A percentile compares a stretch with the other conserved stretches of the same genome.
Conservation (phyloP, 2,329 filamentous ascomycete genomes). For the Pseudopyrenochaeta lycopersici region DNA sequence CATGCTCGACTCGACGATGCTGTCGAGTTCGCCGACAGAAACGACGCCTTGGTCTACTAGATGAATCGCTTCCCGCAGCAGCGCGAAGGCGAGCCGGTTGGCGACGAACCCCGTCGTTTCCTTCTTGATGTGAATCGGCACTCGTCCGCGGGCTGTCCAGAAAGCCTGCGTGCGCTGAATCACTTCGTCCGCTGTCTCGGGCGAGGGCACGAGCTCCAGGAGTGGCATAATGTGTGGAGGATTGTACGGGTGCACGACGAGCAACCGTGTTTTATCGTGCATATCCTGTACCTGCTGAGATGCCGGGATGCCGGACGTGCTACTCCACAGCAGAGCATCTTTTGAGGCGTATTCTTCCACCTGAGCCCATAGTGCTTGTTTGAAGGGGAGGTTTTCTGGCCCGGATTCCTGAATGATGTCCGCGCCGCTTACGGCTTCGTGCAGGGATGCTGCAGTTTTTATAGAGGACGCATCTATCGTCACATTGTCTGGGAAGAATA, state of each 20-base stretch:
- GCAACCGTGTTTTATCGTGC: conserved; percentile 54
- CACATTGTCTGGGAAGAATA: conserved; percentile 47
- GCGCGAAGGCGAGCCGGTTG: conserved; percentile 65
- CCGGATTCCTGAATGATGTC: conserved; percentile 68
- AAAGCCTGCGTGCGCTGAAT: conserved; percentile 56
- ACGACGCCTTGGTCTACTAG: conserved; percentile 64
- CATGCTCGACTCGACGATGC: conserved; percentile 49
- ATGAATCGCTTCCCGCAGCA: conserved; percentile 64
- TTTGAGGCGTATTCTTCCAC: conserved; percentile 57
- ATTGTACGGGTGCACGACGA: conserved; percentile 70
- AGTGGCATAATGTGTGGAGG: conserved; percentile 70
- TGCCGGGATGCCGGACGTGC: conserved; percentile 66
- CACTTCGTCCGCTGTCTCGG: conserved; percentile 49
- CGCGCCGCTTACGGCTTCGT: conserved; percentile 56
- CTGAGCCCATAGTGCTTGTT: conserved; percentile 60
- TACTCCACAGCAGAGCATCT: conserved; percentile 64
- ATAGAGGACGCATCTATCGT: conserved; percentile 40
- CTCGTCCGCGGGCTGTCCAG: conserved; percentile 54
- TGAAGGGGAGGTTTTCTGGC: conserved; percentile 63
- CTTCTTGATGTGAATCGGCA: conserved; percentile 61
- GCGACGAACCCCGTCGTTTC: conserved; percentile 66
- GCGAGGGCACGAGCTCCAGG: conserved; percentile 65
- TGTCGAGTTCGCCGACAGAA: conserved; percentile 62
- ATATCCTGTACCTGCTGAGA: conserved; percentile 58
- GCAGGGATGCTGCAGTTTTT: conserved; percentile 41